Conservation (phyloP, 345 rosid species). For the Bruguiera sexangula region DNA sequence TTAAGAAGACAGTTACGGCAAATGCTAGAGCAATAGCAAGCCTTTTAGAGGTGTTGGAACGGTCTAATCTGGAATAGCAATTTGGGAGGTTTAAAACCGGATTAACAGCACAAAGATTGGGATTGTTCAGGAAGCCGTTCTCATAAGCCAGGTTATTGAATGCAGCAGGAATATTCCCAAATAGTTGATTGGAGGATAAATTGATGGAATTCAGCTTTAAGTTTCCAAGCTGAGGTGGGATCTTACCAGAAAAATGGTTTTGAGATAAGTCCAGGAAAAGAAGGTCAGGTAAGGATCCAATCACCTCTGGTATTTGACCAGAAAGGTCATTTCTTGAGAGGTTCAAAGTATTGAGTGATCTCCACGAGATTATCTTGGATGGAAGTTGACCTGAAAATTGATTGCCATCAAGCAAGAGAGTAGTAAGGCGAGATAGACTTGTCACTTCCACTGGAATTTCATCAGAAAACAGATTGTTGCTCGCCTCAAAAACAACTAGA, state of each 20-base stretch:
- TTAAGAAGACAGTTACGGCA: slow-evolving; percentile 30
- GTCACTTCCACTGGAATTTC: slow-evolving; percentile 57
- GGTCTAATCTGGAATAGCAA: slow-evolving; percentile 30
- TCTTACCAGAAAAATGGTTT: slow-evolving; percentile 64
- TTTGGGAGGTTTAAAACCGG: slow-evolving; percentile 52
- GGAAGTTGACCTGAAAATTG: slow-evolving; percentile 68
- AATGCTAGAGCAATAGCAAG: slow-evolving; percentile 47
- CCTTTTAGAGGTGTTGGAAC: slow-evolving; percentile 41
- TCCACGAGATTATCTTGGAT: slow-evolving; percentile 60
- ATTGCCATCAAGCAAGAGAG: slow-evolving; percentile 54
- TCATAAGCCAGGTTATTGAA: slow-evolving; percentile 62
- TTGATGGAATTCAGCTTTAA: slow-evolving; percentile 44
- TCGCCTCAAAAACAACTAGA: slow-evolving; percentile 51
- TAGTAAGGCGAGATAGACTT: slow-evolving; percentile 38
- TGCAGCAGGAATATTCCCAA: slow-evolving; percentile 55
- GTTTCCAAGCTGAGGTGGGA: slow-evolving; percentile 55
- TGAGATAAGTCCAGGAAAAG: slow-evolving; percentile 58
- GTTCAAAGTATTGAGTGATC: slow-evolving; percentile 38
- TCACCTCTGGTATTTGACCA: slow-evolving; percentile 57
- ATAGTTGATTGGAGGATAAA: slow-evolving; percentile 66
- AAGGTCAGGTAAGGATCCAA: slow-evolving; percentile 58
- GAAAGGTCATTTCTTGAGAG: slow-evolving; percentile 64
- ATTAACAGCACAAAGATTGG: slow-evolving; percentile 52
- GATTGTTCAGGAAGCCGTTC: slow-evolving; percentile 64
- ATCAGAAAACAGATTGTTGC: slow-evolving; percentile 69